A percentile compares a stretch with the other conserved stretches of the same genome.
Evolutionary conservation across 345 rosid species (phyloP).

Genomic region (Brassica nigra): DNA sequence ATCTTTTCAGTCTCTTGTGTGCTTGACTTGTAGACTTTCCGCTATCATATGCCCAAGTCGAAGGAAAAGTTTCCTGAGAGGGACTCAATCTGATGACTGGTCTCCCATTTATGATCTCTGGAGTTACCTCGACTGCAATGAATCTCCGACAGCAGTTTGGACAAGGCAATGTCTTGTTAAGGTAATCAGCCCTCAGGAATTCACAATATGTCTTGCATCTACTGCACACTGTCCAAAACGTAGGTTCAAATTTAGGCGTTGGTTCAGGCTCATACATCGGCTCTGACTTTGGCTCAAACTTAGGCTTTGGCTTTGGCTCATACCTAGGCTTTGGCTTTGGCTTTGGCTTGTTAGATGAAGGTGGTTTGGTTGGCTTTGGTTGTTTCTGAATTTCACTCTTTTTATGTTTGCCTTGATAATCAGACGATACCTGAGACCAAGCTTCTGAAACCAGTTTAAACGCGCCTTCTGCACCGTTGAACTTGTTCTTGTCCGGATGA

Average conservation of each 20-base stretch:
- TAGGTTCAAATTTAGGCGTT: not conserved
- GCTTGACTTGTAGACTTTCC: not conserved
- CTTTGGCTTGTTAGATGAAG: not conserved
- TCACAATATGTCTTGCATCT: conserved; percentile 69
- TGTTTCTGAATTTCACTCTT: conserved; percentile 26
- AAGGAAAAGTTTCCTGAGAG: conserved; percentile 2
- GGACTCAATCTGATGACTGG: conserved; percentile 14
- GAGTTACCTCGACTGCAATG: conserved; percentile 52
- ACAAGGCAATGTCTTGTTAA: conserved; percentile 67
- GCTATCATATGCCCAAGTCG: not conserved
- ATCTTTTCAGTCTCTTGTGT: not conserved
- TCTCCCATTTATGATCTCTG: conserved; percentile 26
- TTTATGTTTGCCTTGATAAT: conserved; percentile 42
- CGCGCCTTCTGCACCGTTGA: conserved; percentile 76
- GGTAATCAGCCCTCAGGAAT: conserved; percentile 53
- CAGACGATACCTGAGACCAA: conserved; percentile 59
- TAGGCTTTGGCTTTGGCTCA: not conserved
- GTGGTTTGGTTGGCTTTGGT: not conserved
- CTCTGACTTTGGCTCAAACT: not conserved
- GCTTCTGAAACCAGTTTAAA: conserved; percentile 71
- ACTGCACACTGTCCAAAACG: conserved; percentile 80
- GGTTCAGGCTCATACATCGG: not conserved
- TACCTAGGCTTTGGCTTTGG: not conserved
- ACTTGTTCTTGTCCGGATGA: conserved; percentile 88
- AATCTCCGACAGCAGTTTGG: conserved; percentile 66